Evolutionary conservation across 2,329 filamentous ascomycete species (phyloP), one percentile per base, ranked within the genome.

Genomic region (Exophiala xenobiotica): DNA sequence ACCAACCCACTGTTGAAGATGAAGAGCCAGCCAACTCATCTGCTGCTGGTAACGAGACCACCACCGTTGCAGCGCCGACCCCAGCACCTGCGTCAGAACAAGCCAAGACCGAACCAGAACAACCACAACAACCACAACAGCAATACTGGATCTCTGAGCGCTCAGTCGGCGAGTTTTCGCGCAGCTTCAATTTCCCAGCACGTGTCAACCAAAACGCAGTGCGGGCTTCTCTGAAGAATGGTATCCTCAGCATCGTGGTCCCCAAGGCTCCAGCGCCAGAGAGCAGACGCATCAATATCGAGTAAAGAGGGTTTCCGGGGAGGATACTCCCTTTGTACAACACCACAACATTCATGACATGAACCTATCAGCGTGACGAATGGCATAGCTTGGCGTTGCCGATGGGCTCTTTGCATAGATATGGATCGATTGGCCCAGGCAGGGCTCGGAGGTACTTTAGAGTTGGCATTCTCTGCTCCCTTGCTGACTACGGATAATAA

Each of bases 111-210:
- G 56, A 61, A 39, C n/a, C n/a, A n/a, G n/a, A n/a, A n/a, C n/a
- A n/a, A n/a, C 46, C 57, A 26, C 50, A 56, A 38, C 56, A 59
- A 45, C 33, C 46, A 27, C 35, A 64, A 29, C 58, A 72, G 43
- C 76, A 74, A 57, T 83, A 78, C 70, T 84, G 80, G 81, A 74
- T 82, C 48, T 75, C 71, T 46, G 81, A 85, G 67, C 78, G 81
- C 60, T 75, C 74, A 1, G 70, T 81, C 9, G 81, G 81, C 57
- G 75, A 79, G 47, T 85, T 85, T 69, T 74, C 78, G 53, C 76
- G 81, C 61, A 74, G 71, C 41, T 84, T 85, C 67, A 72, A 68
- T 52, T 84, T 85, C 72, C 79, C 81, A 1, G 68, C 69, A 2
- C 70, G 75, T 24, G 76, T 85, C 44, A 74, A 83, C 57, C 80